phyloP scores from a whole-genome alignment of 108 stramenopile genomes.

The Cyclotella cryptica region DNA sequence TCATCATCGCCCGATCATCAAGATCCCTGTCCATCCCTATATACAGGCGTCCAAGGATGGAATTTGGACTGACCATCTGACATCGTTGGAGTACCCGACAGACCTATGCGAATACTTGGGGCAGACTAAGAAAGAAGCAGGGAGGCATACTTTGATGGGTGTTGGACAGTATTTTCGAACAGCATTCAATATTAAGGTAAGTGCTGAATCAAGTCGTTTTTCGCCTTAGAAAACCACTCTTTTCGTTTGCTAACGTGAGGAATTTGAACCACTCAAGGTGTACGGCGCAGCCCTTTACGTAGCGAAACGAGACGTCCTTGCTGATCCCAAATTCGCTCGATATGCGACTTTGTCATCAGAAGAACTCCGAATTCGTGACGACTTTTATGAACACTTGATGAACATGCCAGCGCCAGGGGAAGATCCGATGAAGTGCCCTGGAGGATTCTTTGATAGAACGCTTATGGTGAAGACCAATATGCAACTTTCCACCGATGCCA shows the following conservation, averaged over 20 bases:
- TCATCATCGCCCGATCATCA: constrained; percentile 36
- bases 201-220: constrained; percentile 7
- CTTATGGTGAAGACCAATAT: constrained; percentile 88
- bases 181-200: constrained; percentile 81
- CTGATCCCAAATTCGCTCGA: constrained; percentile 67
- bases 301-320: constrained; percentile 79
- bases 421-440: constrained; percentile 41
- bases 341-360: constrained; percentile 72
- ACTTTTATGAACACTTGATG: constrained; percentile 77
- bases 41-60: constrained; percentile 73
- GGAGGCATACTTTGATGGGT: constrained; percentile 85
- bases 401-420: constrained; percentile 58
- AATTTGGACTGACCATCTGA: constrained; percentile 77
- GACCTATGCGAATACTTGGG: constrained; percentile 80
- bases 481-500: constrained; percentile 85
- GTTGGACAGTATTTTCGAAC: constrained; percentile 85
- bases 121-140: constrained; percentile 71
- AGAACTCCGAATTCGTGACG: constrained; percentile 69
- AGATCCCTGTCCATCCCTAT: constrained; percentile 81
- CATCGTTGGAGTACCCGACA: constrained; percentile 73
- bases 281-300: constrained; percentile 89
- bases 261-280: constrained; percentile 43
- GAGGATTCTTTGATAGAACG: constrained; percentile 77
- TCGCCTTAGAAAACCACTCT: neutral
- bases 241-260: neutral